Evolutionary conservation across 306 rosid species (phyloP).

Genomic region (Fagus sylvatica): DNA sequence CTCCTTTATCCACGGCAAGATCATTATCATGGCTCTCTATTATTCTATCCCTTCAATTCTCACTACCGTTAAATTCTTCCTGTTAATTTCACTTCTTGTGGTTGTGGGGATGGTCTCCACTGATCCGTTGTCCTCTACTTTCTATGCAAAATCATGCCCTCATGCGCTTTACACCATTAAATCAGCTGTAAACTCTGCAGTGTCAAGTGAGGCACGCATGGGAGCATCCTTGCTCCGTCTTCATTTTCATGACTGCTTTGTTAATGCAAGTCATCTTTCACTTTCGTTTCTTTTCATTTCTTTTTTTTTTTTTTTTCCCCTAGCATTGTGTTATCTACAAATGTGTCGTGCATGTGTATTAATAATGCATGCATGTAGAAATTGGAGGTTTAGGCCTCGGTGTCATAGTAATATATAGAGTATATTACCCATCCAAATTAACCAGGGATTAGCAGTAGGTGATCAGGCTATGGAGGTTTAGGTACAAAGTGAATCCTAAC

Average conservation of each 20-base stretch:
- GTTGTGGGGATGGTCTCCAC: conserved; percentile 43
- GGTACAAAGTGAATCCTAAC: too few relatives aligned
- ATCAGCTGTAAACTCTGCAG: conserved; percentile 32
- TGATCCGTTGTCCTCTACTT: conserved; percentile 42
- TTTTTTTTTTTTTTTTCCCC: too few relatives aligned
- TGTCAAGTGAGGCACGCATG: conserved; percentile 61
- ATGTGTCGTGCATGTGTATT: too few relatives aligned
- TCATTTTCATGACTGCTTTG: conserved; percentile 57
- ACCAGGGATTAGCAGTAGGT: too few relatives aligned
- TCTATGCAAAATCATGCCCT: conserved; percentile 55
- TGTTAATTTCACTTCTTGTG: conserved; percentile 19
- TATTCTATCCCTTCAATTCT: background rate
- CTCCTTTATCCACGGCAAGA: background rate
- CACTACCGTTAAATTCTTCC: conserved; percentile 13
- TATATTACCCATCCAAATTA: too few relatives aligned
- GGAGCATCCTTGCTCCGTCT: conserved; percentile 77
- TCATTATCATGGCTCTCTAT: conserved; percentile 15
- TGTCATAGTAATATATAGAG: too few relatives aligned
- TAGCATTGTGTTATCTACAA: too few relatives aligned
- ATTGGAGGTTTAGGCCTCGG: too few relatives aligned
- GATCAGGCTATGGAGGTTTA: too few relatives aligned
- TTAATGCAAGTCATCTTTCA: conserved; percentile 55
- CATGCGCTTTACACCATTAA: conserved; percentile 51
- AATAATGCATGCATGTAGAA: too few relatives aligned
- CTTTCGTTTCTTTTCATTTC: background rate